Base-by-base conservation (phyloP, 805 yeast genomes). In the Candida maris region DNA sequence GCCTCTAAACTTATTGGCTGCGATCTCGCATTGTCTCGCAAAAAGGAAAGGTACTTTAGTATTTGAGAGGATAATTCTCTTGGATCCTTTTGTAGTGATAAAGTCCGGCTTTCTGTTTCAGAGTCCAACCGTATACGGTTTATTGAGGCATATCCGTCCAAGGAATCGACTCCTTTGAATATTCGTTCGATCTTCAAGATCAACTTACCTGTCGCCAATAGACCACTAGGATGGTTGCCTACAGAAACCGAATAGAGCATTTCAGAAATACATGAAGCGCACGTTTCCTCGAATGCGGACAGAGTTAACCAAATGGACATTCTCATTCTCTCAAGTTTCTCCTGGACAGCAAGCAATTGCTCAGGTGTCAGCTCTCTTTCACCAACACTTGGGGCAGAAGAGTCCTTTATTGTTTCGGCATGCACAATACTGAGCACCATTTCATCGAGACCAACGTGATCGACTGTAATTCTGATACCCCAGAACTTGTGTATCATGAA, bases 401-500 rank as follows among this genome's bases (percentile, higher is more conserved):
- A 16, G 18, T 17, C 19, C 21, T 28, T 16, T 15, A 73, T 65
- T 12, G 37, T 21, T 22, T 27, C 36, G 15, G 20, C 27, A 8
- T 18, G 19, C 16, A 40, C 18, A 6, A 35, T 18, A 29, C 31
- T 43, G 13, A 44, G 23, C 21, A 42, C 39, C n/a, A 48, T 33
- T 23, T 47, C 45, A 4, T 62, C 58, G 16, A 69, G 62, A 25
- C 68, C 89, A 19, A 82, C 71, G 6, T 75, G 65, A 34, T 73
- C 80, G 0, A 83, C 71, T 1, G 82, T 73, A 16, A 93, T 68
- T 39, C 80, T 74, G 15, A 89, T 95, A 56, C 87, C 88, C 98
- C 98, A 93, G 54, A 87, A 89, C 60, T 89, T 89, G 66, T 85
- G 89, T 32, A 93, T 94, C 88, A 94, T 94, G 57, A 88, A 93